Conservation (phyloP, 768 basidiomycete genomes). For the Hebeloma cylindrosporum region DNA sequence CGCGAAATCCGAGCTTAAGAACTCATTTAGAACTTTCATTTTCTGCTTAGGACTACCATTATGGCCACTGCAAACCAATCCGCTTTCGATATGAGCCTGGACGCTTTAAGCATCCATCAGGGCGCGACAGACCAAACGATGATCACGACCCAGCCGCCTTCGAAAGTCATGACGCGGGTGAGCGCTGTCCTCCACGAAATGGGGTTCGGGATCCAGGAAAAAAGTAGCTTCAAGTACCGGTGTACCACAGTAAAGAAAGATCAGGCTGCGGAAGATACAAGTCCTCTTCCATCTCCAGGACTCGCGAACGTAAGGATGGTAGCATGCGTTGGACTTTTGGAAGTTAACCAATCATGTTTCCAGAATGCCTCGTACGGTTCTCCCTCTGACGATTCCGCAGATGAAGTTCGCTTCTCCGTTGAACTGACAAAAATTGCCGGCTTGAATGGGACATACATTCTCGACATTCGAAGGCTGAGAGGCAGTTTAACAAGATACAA, state of each 20-base stretch:
- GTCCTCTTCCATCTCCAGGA: too few species aligned
- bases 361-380: conserved; percentile 59
- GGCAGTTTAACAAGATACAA: conserved; percentile 86
- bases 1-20: too few species aligned
- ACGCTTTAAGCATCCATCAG: conserved; percentile 51
- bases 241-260: conserved; percentile 66
- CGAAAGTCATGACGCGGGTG: conserved; percentile 75
- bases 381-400: conserved; percentile 68
- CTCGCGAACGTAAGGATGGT: too few species aligned
- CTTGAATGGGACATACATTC: conserved; percentile 78
- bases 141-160: conserved; percentile 73
- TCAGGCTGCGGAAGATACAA: neutral
- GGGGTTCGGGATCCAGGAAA: conserved; percentile 79
- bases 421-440: conserved; percentile 87
- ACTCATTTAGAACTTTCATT: too few species aligned
- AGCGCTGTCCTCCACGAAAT: conserved; percentile 67
- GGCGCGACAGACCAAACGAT: conserved; percentile 88
- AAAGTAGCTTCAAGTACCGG: conserved; percentile 80
- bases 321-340: too few species aligned
- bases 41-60: too few species aligned
- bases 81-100: too few species aligned
- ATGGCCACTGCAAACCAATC: too few species aligned
- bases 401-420: conserved; percentile 91
- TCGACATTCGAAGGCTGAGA: conserved; percentile 87
- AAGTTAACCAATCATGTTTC: too few species aligned